Evolutionary conservation across 345 rosid genomes (phyloP).

Genomic region (Erysimum cheiranthoides): DNA sequence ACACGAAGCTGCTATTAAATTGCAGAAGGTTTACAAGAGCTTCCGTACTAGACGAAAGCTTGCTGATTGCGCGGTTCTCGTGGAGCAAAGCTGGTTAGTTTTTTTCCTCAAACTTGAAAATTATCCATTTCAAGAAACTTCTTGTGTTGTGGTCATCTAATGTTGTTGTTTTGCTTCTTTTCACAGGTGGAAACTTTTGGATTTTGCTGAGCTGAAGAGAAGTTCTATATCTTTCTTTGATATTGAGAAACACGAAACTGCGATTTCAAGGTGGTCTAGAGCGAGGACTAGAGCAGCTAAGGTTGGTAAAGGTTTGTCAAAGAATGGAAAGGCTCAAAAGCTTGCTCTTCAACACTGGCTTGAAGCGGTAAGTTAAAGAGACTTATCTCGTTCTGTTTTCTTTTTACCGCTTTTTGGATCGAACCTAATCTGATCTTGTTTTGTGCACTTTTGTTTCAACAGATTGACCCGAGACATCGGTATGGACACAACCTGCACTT

Average conservation of each 20-base stretch:
- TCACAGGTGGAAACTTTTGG: slow-evolving; percentile 88
- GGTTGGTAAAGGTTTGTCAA: slow-evolving; percentile 94
- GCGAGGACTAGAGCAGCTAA: slow-evolving; percentile 94
- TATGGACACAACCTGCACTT: slow-evolving; percentile 92
- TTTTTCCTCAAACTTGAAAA: neutral
- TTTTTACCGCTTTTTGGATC: neutral
- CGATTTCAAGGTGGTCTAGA: slow-evolving; percentile 95
- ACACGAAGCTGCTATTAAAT: slow-evolving; percentile 80
- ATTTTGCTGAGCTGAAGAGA: slow-evolving; percentile 82
- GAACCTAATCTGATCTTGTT: slow-evolving; percentile 28
- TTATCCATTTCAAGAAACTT: neutral
- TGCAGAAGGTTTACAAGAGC: slow-evolving; percentile 94
- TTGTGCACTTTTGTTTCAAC: slow-evolving; percentile 31
- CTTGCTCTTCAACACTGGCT: slow-evolving; percentile 95
- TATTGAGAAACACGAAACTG: slow-evolving; percentile 89
- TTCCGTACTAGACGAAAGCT: slow-evolving; percentile 93
- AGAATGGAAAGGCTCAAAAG: slow-evolving; percentile 84
- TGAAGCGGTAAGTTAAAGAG: slow-evolving; percentile 80
- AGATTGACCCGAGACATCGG: slow-evolving; percentile 97
- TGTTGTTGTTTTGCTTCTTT: slow-evolving; percentile 5
- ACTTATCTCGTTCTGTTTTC: neutral
- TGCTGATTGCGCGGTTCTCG: slow-evolving; percentile 93
- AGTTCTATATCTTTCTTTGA: slow-evolving; percentile 93
- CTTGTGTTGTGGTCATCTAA: slow-evolving; percentile 37
- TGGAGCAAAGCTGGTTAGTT: slow-evolving; percentile 85